Evolutionary conservation across 2,329 filamentous ascomycete genomes (phyloP), one percentile per base, ranked within the genome.

Genomic region (Tolypocladium nubicola): DNA sequence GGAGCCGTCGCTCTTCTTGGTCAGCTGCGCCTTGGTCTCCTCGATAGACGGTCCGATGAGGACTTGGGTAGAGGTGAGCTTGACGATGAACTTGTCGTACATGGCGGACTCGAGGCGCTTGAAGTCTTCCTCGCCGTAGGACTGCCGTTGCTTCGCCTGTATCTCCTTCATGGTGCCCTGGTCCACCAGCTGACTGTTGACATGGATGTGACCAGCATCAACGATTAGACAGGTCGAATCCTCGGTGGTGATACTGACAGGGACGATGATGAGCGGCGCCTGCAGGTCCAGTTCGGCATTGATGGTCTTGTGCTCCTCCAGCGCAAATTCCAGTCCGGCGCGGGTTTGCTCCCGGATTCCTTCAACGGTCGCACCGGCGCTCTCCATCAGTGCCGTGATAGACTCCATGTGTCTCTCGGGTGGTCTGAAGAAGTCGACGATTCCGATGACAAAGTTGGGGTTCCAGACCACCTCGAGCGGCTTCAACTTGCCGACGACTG

Each of bases 351-450:
- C 92, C 39, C 95, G 84, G 58, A 99, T 79, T 9, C 92, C 93
- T 72, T 99, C 93, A 0, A 99, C 93, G 0, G 94, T 99, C 1
- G 93, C 93, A 30, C 94, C 92, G 6, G 94, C 94, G 52, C 88
- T 90, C 71, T 99, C 95, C 85, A 99, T 90, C 57, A 99, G 79
- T 1, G 94, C 95, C 14, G 86, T 88, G 64, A 99, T 97, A 11
- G 94, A 99, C 68, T 99, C 94, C 92, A 99, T 97, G 69, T 99
- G 95, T 54, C 92, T 83, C 70, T 97, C 92, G 0, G 94, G 95
- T 0, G 94, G 94, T 61, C 93, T 88, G 77, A 99, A 99, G 76
- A 99, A 99, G 64, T 91, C 90, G 56, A 87, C 90, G 43, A 97
- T 85, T 53, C 94, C 92, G 7, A 96, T 85, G 0, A 97, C 80